phyloP scores from a whole-genome alignment of 129 eudicot species.

The Calendula officinalis region DNA sequence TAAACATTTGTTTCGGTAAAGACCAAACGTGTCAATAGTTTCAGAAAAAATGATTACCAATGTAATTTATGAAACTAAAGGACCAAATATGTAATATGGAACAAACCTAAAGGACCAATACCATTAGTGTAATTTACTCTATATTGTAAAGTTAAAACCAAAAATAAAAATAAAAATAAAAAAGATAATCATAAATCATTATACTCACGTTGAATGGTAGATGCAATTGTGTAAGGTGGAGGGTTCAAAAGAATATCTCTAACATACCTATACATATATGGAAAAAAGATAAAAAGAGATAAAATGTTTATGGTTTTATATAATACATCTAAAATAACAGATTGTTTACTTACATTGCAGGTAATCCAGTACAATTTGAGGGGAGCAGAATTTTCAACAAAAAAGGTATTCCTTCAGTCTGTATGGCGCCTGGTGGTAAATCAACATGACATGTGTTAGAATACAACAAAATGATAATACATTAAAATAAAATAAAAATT shows the following conservation, averaged over 20 bases:
- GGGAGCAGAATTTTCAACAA: conserved; percentile 80
- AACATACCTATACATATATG: conserved; percentile 50
- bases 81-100: no score
- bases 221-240: conserved; percentile 81
- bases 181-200: not conserved
- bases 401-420: conserved; percentile 94
- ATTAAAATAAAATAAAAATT: not conserved
- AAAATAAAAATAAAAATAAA: conserved; percentile 8
- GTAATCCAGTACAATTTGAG: conserved; percentile 73
- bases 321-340: not conserved
- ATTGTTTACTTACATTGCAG: conserved; percentile 63
- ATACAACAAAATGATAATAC: conserved; percentile 3
- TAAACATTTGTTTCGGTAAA: no score
- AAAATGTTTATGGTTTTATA: not conserved
- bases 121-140: no score
- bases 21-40: no score
- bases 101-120: no score
- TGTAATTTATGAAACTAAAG: no score
- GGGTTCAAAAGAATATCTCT: conserved; percentile 96
- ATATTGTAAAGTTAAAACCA: no score
- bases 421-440: conserved; percentile 60
- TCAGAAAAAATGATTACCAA: no score
- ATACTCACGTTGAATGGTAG: conserved; percentile 78
- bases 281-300: not conserved
- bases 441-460: no score